A percentile compares a stretch with the other conserved stretches of the same genome.
Conservation (phyloP, 805 yeast genomes). For the Kuraishia cidri region DNA sequence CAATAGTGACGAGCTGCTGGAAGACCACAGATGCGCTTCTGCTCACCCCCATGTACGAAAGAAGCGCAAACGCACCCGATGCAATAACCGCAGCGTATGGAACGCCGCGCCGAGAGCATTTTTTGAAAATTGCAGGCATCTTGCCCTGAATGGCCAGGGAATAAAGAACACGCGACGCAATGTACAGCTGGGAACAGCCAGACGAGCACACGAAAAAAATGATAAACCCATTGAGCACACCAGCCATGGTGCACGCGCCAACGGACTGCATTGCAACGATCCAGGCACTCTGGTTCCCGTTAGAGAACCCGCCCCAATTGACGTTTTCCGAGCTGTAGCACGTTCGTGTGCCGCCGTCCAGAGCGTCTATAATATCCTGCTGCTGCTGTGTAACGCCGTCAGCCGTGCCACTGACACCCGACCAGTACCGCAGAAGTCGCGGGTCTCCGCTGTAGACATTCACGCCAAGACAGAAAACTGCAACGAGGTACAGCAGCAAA, state of each 20-base stretch:
- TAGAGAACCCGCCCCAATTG: slow-evolving; percentile 22
- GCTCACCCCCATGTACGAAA: slow-evolving; percentile 44
- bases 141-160: slow-evolving; percentile 37
- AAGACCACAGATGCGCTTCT: slow-evolving; percentile 44
- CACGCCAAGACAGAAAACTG: slow-evolving; percentile 41
- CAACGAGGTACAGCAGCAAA: slow-evolving; percentile 37
- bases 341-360: slow-evolving; percentile 33
- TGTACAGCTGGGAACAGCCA: slow-evolving; percentile 37
- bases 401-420: slow-evolving; percentile 14
- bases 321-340: slow-evolving; percentile 24
- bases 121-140: slow-evolving; percentile 31
- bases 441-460: slow-evolving; percentile 65
- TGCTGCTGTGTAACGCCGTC: slow-evolving; percentile 9
- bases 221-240: slow-evolving; percentile 32
- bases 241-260: slow-evolving; percentile 30
- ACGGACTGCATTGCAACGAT: slow-evolving; percentile 38
- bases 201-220: slow-evolving; percentile 37
- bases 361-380: slow-evolving; percentile 9
- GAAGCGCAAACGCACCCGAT: slow-evolving; percentile 42
- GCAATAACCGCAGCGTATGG: slow-evolving; percentile 48
- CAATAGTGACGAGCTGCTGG: slow-evolving; percentile 45
- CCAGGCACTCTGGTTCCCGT: slow-evolving; percentile 34
- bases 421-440: slow-evolving; percentile 38
- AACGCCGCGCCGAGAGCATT: slow-evolving; percentile 35
- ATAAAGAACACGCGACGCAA: slow-evolving; percentile 35